Evolutionary conservation across 2,329 filamentous ascomycete genomes (phyloP), one percentile per base, ranked within the genome.

Genomic region (Pezicula rhizophila): DNA sequence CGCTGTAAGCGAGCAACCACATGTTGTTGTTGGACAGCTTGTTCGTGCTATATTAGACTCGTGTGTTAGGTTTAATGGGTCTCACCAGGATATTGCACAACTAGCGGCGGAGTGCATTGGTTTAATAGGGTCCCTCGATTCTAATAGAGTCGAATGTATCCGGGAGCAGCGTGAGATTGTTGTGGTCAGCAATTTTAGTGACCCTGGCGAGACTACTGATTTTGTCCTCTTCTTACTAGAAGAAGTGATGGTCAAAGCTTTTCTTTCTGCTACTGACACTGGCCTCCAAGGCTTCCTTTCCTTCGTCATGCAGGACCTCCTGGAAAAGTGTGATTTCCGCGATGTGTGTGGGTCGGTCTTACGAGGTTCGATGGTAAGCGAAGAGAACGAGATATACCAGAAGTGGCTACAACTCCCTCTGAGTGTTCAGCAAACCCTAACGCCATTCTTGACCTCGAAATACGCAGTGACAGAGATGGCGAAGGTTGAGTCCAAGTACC

Each of bases 221-320:
- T 99, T 97, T 66, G 81, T 89, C 7, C 75, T 93, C 37, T 90
- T 91, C 60, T 76, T 96, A 42, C 75, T 99, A 14, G 85, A 96
- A 60, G 79, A 95, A 62, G 85, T 96, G 7, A 73, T 99, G 10
- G 89, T 97, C 23, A 90, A 91, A 52, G 86, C 91, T 1, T 99
- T 99, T 62, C 73, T 95, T 39, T 95, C 92, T 1, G 87, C 89
- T 1, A 93, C 87, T 0, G 95, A 96, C 64, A 87, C 90, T 2
- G 84, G 82, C 55, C 78, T 90, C 5, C 93, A 97, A 66, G 91
- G 90, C 0, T 96, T 95, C 63, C 75, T 99, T 15, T 92, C 92
- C 1, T 99, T 87, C 67, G 88, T 86, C 2, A 96, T 99, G 83
- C 93, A 99, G 66, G 86, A 95, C 60, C 76, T 97, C 37, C 76